Evolutionary conservation across 169 alveolate species (phyloP), one percentile per base, ranked within the genome.

Genomic region (Cryptosporidium ubiquitum): DNA sequence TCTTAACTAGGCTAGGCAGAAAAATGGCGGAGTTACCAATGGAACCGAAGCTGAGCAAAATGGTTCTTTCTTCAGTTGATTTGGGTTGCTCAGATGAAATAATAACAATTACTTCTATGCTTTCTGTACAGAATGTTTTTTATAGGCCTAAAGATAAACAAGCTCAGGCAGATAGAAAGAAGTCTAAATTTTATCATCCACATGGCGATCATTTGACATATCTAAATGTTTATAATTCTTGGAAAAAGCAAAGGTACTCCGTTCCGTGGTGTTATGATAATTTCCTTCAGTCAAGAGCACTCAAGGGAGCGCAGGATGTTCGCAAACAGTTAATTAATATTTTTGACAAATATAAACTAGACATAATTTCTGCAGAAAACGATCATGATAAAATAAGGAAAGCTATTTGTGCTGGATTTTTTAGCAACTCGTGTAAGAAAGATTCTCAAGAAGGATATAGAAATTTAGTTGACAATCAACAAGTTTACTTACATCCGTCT

Each of bases 21-120:
- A 95, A 97, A 91, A 99, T 99, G 99, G 99, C 99, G 0, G 99
- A 99, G 86, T 97, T 98, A 92, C 99, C 99, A 16, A 95, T 98
- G 94, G 99, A 97, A 71, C 99, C 99, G 0, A 97, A 97, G 52
- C 93, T 98, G 70, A 93, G 98, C 23, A 98, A 98, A 92, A 98
- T 98, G 98, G 94, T 98, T 57, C 94, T 98, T 57, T 96, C 99
- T 14, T 95, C 99, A 33, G 98, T 98, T n/a, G 99, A 98, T 91
- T 92, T 98, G 61, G 97, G 96, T 49, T 98, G 99, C 92, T 94
- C 98, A 31, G 99, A 98, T 86, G 99, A 98, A 93, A 96, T 97
- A 42, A 96, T 98, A 23, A 98, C 99, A 23, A 97, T 98, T 33
- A 98, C 97, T 5, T 97, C 99, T 9, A 98, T 98, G 99, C 94